A percentile compares a stretch with the other conserved stretches of the same genome.
phyloP scores from a whole-genome alignment of 441 rosid species.

The Bruguiera hainesii region DNA sequence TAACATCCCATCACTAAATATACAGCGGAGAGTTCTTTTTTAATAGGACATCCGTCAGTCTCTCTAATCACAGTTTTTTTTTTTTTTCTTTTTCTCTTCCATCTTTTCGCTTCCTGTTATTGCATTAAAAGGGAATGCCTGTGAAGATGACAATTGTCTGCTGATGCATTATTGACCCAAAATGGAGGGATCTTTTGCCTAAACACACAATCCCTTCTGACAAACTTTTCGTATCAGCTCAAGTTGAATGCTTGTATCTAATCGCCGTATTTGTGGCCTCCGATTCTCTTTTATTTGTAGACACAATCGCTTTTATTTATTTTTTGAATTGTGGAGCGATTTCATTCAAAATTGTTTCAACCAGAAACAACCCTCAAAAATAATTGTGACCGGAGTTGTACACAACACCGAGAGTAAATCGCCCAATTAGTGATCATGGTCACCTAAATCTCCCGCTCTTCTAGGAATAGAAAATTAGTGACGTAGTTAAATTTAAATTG shows the following conservation, averaged over 20 bases:
- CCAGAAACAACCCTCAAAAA: too few relatives aligned
- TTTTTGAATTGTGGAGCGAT: too few relatives aligned
- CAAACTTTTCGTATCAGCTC: background rate
- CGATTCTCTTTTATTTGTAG: too few relatives aligned
- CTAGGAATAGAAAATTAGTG: too few relatives aligned
- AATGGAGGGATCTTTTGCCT: conserved; percentile 10
- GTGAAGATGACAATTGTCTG: background rate
- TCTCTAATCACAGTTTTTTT: background rate
- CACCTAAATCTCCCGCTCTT: too few relatives aligned
- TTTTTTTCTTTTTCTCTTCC: background rate
- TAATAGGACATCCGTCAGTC: background rate
- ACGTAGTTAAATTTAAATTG: too few relatives aligned
- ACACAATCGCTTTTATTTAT: too few relatives aligned
- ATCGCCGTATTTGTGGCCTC: background rate
- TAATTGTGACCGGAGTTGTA: too few relatives aligned
- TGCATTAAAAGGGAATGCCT: background rate
- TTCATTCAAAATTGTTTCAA: too few relatives aligned
- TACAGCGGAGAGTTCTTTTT: background rate
- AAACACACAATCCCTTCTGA: background rate
- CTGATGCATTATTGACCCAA: conserved; percentile 9
- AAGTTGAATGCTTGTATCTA: background rate
- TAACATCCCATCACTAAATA: conserved; percentile 24
- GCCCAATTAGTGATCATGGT: too few relatives aligned
- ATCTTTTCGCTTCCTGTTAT: conserved; percentile 16
- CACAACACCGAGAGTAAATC: too few relatives aligned